phyloP scores from a whole-genome alignment of 2,329 filamentous ascomycete genomes.

The Penicillium sp. region DNA sequence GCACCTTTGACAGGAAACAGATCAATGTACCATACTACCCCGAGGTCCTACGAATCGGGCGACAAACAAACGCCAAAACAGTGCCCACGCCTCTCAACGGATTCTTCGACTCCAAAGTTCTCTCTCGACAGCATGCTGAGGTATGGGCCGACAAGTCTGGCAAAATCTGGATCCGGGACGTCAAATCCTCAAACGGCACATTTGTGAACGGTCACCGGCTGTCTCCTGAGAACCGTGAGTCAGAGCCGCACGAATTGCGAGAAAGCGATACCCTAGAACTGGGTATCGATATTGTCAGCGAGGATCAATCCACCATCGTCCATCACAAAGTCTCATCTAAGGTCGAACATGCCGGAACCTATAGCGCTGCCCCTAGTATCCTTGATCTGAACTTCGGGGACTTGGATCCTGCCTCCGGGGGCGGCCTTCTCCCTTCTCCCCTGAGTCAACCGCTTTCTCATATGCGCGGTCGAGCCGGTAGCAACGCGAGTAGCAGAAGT shows the following conservation, averaged over 20 bases:
- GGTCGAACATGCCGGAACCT: constrained; percentile 89
- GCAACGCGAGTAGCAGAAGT: constrained; percentile 63
- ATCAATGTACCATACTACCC: constrained; percentile 90
- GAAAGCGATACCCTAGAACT: constrained; percentile 90
- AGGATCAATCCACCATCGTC: constrained; percentile 97
- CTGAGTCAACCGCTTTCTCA: constrained; percentile 64
- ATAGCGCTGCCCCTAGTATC: constrained; percentile 68
- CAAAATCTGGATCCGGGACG: constrained; percentile 93
- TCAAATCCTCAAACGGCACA: constrained; percentile 97
- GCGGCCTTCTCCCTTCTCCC: constrained; percentile 68
- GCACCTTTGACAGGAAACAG: constrained; percentile 95
- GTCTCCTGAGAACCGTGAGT: constrained; percentile 92
- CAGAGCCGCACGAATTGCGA: constrained; percentile 88
- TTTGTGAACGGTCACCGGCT: constrained; percentile 92
- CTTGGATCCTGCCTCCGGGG: constrained; percentile 73
- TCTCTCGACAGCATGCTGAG: constrained; percentile 93
- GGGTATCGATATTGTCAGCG: constrained; percentile 97
- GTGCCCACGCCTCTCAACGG: constrained; percentile 87
- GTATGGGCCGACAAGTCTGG: constrained; percentile 84
- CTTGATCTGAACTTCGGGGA: constrained; percentile 91
- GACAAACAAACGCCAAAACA: constrained; percentile 96
- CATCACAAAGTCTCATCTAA: constrained; percentile 98
- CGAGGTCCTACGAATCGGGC: constrained; percentile 91
- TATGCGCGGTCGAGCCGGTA: constrained; percentile 68
- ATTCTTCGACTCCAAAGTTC: constrained; percentile 96